Evolutionary conservation across 2,329 filamentous ascomycete genomes (phyloP).

Genomic region (Ophiostoma sp.): DNA sequence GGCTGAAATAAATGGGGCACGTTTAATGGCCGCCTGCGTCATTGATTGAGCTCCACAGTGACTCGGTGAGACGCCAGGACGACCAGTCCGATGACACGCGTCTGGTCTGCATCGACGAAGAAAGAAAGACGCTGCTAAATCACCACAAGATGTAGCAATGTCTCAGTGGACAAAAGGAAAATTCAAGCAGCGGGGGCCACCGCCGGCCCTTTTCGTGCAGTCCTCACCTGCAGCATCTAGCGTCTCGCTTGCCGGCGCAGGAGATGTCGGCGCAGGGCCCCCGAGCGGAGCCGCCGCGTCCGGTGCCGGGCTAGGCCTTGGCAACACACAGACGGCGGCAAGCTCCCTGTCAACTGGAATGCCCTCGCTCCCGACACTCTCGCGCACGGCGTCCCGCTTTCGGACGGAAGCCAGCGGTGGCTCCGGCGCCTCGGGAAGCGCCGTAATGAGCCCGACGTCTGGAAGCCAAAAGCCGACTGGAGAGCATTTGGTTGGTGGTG

Average conservation of each 20-base stretch:
- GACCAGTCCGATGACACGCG: too few species aligned
- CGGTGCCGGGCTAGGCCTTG: background rate
- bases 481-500: too few species aligned
- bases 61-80: background rate
- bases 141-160: conserved; percentile 33
- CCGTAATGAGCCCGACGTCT: background rate
- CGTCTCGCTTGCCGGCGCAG: conserved; percentile 52
- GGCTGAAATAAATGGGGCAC: too few species aligned
- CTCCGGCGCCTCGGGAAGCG: background rate
- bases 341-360: conserved; percentile 3
- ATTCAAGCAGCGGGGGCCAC: conserved; percentile 48
- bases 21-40: background rate
- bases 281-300: background rate
- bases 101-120: too few species aligned
- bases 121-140: background rate
- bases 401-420: conserved; percentile 19
- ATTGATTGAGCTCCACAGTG: background rate
- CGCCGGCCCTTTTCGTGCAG: conserved; percentile 73
- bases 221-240: conserved; percentile 72
- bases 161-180: conserved; percentile 43
- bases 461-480: background rate
- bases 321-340: background rate
- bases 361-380: conserved; percentile 20
- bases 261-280: background rate
- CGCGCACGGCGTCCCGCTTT: conserved; percentile 25